Evolutionary conservation across 2,329 filamentous ascomycete species (phyloP).

Genomic region (Apiospora pterosperma): DNA sequence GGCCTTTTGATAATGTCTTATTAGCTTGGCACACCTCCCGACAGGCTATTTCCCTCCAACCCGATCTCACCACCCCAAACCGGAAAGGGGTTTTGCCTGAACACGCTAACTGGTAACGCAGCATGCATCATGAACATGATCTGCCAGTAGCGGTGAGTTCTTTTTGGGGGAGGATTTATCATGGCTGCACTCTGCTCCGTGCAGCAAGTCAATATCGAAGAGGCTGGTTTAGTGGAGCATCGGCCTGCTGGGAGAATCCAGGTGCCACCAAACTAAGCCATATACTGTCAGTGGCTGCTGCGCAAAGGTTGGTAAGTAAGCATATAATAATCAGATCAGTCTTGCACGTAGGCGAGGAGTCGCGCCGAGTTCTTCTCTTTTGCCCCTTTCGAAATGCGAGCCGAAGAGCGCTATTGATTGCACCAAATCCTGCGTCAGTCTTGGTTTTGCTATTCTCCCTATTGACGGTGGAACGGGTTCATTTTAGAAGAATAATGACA

Average conservation of each 20-base stretch:
- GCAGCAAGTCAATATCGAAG: not conserved
- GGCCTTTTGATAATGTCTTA: too few relatives aligned
- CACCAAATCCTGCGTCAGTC: not conserved
- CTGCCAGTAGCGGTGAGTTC: not conserved
- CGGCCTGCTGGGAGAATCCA: not conserved
- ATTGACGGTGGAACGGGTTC: not conserved
- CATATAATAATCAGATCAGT: not conserved
- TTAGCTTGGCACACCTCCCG: not conserved
- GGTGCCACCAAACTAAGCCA: not conserved
- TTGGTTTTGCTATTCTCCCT: not conserved
- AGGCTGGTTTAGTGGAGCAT: not conserved
- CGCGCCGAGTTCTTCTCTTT: too few relatives aligned
- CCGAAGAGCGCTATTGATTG: not conserved
- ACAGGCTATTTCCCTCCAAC: not conserved
- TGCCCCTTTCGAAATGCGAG: not conserved
- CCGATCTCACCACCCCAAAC: not conserved
- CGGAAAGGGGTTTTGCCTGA: not conserved
- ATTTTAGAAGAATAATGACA: conserved; percentile 13
- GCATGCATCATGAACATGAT: not conserved
- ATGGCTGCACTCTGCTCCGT: not conserved
- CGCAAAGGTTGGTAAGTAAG: not conserved
- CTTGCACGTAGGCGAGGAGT: not conserved
- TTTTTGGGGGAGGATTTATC: not conserved
- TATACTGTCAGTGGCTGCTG: not conserved
- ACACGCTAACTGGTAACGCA: not conserved